phyloP scores from a whole-genome alignment of 2,329 filamentous ascomycete species.

The Paraconiothyrium sp. region DNA sequence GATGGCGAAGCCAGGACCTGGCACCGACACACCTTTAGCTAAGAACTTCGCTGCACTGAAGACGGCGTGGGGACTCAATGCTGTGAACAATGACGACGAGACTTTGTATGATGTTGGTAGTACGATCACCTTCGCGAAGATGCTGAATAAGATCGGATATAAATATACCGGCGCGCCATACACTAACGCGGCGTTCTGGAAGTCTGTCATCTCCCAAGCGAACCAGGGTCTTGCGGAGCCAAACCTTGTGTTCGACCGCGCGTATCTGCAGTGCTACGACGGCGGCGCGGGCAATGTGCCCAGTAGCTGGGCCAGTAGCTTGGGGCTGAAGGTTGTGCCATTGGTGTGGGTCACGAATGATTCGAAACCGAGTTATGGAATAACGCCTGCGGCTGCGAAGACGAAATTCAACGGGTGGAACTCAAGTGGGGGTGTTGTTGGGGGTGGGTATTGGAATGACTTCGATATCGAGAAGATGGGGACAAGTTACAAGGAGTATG shows the following conservation, averaged over 20 bases:
- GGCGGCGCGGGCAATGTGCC: constrained; percentile 56
- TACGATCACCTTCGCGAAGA: constrained; percentile 55
- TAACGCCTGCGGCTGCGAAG: constrained; percentile 50
- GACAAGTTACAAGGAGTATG: constrained; percentile 50
- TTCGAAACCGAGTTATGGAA: constrained; percentile 55
- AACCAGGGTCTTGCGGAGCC: constrained; percentile 37
- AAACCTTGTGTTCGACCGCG: constrained; percentile 51
- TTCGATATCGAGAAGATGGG: constrained; percentile 59
- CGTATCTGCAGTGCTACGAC: constrained; percentile 59
- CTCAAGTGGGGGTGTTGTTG: constrained; percentile 38
- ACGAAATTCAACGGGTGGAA: constrained; percentile 50
- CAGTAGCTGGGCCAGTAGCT: constrained; percentile 47
- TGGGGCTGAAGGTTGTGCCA: constrained; percentile 56
- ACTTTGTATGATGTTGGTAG: constrained; percentile 55
- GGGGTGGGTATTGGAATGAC: constrained; percentile 60
- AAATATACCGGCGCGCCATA: constrained; percentile 58
- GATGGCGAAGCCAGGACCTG: constrained; percentile 38
- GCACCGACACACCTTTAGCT: constrained; percentile 46
- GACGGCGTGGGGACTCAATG: constrained; percentile 56
- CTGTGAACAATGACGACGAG: constrained; percentile 60
- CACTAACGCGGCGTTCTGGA: constrained; percentile 54
- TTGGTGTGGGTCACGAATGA: constrained; percentile 59
- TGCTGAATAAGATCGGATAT: constrained; percentile 55
- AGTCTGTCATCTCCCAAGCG: constrained; percentile 35
- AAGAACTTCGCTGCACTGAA: constrained; percentile 55